Conservation (phyloP, 2,329 filamentous ascomycete species). For the Cyclaneusma minus region DNA sequence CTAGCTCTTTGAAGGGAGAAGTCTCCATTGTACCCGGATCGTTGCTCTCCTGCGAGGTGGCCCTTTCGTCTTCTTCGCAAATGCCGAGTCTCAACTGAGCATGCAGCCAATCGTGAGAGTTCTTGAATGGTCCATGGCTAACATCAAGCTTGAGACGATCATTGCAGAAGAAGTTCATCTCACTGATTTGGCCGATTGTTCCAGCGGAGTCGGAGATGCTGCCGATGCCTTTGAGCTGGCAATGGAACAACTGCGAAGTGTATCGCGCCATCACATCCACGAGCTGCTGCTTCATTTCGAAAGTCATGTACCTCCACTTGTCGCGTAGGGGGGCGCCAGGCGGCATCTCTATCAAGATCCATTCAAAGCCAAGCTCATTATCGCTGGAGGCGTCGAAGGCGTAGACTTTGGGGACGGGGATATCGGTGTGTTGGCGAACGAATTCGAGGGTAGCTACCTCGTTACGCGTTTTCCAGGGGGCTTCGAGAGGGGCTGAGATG, state of each 20-base stretch:
- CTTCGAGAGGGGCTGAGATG: conserved; percentile 20
- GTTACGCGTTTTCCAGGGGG: conserved; percentile 18
- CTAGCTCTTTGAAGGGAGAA: conserved; percentile 11
- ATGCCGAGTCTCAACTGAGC: conserved; percentile 18
- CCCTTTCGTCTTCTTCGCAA: conserved; percentile 12
- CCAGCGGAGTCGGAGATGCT: too few species aligned
- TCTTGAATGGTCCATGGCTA: conserved; percentile 21
- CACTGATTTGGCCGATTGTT: conserved; percentile 18
- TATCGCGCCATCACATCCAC: too few species aligned
- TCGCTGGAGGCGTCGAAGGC: conserved; percentile 17
- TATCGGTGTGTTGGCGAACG: conserved; percentile 13
- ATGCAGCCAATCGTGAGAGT: conserved; percentile 23
- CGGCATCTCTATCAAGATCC: conserved; percentile 21
- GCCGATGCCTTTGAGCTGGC: too few species aligned
- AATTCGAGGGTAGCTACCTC: conserved; percentile 21
- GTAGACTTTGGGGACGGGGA: conserved; percentile 20
- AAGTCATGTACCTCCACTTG: too few species aligned
- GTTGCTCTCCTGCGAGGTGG: conserved; percentile 15
- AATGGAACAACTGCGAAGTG: too few species aligned
- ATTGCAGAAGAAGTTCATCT: conserved; percentile 20
- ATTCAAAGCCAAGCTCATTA: conserved; percentile 22
- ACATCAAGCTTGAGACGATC: conserved; percentile 18
- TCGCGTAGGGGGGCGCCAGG: too few species aligned
- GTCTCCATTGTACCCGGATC: conserved; percentile 17
- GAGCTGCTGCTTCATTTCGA: too few species aligned